These are phyloP conservation scores for Rhynchosporium agropyri DNA, from an alignment of 2,329 filamentous ascomycete genomes.

Conservation along the genomic window DNA sequence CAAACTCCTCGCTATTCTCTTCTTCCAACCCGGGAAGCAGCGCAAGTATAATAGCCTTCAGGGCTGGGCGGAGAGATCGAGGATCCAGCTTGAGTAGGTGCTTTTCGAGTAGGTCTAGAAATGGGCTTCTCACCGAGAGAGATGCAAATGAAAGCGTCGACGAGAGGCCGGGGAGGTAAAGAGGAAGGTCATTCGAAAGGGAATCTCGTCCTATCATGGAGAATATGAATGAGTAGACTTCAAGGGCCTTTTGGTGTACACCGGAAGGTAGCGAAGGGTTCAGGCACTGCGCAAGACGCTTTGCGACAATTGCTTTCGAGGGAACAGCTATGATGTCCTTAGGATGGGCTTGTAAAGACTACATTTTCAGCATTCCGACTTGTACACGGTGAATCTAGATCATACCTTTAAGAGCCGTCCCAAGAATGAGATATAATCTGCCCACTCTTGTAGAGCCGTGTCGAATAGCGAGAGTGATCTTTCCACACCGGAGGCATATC, in stretches of 20 bases:
- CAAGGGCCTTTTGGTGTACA: conserved; percentile 95
- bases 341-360: conserved; percentile 89
- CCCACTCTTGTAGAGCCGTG: conserved; percentile 94
- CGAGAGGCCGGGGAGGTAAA: conserved; percentile 89
- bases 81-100: conserved; percentile 75
- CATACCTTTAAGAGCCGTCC: conserved; percentile 84
- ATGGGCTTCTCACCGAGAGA: conserved; percentile 82
- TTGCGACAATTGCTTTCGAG: conserved; percentile 80
- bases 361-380: conserved; percentile 37
- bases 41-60: conserved; percentile 89
- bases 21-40: conserved; percentile 91
- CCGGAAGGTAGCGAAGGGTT: conserved; percentile 92
- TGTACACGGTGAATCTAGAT: conserved; percentile 17
- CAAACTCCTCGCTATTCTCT: conserved; percentile 96
- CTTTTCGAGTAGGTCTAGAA: conserved; percentile 80
- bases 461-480: conserved; percentile 88
- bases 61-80: conserved; percentile 74
- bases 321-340: conserved; percentile 73
- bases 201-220: conserved; percentile 79
- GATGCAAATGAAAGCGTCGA: conserved; percentile 93
- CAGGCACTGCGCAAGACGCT: conserved; percentile 91
- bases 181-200: conserved; percentile 76
- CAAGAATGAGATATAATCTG: conserved; percentile 97
- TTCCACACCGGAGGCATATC: conserved; percentile 88
- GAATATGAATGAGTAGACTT: conserved; percentile 92